Base-by-base conservation (phyloP, 768 basidiomycete species). In the Panaeolus papilionaceus region DNA sequence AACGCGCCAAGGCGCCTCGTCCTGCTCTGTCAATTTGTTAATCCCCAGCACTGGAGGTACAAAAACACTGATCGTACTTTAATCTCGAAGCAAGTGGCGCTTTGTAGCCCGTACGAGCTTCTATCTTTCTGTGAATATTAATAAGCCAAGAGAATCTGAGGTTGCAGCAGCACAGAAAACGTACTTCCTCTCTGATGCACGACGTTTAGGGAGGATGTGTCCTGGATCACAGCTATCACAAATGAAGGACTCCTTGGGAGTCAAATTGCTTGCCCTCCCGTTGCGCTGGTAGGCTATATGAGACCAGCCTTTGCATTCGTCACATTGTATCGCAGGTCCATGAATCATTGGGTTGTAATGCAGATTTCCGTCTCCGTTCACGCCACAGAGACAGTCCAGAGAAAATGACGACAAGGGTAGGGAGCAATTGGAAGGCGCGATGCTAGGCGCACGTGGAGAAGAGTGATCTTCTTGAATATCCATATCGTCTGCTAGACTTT, bases 261-360 rank as follows among this genome's bases (percentile, higher is more conserved):
- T 1, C 2, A 71, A 54, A 12, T 61, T 18, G 44, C 69, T 66
- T 0, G 74, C 72, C 26, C 67, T 39, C 16, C 72, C 71, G 40
- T 71, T 61, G 23, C 44, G 18, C 63, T 75, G 72, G 58, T 71
- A 75, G 10, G 73, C 71, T 49, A 73, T 64, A 37, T 75, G 74
- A 10, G 71, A 72, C 73, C 73, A 73, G 18, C 70, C 61, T 1
- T 38, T 1, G 47, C 74, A 75, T 4, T 38, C 40, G 20, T 69
- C 65, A 49, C 72, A 75, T 66, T 71, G 69, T 40, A 75, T 71
- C 23, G 70, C 71, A 10, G n/a, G 4, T 1, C 72, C 73, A 28
- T 69, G 18, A 12, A 28, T 64, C 7, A 37, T 62, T 3, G 64
- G 12, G 10, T 61, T 51, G 63, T 70, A 66, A 4, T 69, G n/a